phyloP scores from a whole-genome alignment of 305 asterid species.

The Salvia sclarea region DNA sequence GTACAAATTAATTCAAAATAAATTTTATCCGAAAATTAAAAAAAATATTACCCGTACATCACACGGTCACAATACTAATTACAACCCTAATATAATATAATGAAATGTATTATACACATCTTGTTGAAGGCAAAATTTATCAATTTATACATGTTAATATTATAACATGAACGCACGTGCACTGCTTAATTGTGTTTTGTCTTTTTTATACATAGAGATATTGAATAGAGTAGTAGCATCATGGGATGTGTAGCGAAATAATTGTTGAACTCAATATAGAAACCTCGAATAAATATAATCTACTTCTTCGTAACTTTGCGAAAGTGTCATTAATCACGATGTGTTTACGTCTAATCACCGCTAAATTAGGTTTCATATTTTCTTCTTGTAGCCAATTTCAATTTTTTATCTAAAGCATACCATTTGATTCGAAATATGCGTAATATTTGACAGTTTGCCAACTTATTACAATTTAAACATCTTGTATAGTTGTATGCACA shows the following conservation, averaged over 20 bases:
- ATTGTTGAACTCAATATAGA: background rate
- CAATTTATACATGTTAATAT: no score
- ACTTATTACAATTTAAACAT: no score
- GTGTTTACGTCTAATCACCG: background rate
- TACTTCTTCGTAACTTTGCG: background rate
- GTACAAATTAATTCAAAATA: no score
- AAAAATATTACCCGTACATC: no score
- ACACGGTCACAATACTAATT: no score
- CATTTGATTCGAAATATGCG: background rate
- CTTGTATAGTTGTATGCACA: no score
- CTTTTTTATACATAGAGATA: background rate
- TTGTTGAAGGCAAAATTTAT: no score
- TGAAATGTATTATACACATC: no score
- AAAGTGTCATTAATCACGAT: background rate
- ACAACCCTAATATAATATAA: no score
- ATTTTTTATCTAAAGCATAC: background rate
- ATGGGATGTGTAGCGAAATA: slow-evolving; percentile 1
- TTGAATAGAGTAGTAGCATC: background rate
- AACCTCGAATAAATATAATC: background rate
- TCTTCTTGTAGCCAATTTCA: background rate
- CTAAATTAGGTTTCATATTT: background rate
- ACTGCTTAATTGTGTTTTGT: slow-evolving; percentile 21
- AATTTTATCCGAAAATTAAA: no score
- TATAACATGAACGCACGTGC: no score
- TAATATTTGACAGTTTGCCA: no score